Evolutionary conservation across 2,329 filamentous ascomycete genomes (phyloP), one percentile per base, ranked within the genome.

Genomic region (Arthrobotrys iridis): DNA sequence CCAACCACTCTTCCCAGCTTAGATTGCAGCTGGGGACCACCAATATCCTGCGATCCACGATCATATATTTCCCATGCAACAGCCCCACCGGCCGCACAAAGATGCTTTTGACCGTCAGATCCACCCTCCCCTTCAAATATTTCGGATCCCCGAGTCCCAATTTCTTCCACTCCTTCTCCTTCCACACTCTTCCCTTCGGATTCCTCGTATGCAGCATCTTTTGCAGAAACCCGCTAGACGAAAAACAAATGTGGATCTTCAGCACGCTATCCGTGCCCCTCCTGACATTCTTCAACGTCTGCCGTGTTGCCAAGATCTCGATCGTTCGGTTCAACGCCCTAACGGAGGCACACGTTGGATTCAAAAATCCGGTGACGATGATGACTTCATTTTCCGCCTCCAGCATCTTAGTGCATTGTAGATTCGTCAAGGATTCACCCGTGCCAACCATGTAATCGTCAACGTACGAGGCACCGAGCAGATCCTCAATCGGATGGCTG

Each of bases 1-100:
- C 92, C 24, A 94, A 89, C 92, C 92, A 96, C n/a, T 88, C 82
- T 81, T 95, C 92, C 91, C 91, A 95, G 79, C 90, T 93, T 3
- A 96, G 88, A 78, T 96, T 96, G 81, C 91, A 93, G 78, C 90
- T 93, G 0, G 92, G 92, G 7, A 95, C 81, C 79, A 90, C 89
- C 0, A 90, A 90, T 1, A 83, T 85, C 30, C 84, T 81, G 0
- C 89, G 86, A 80, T 96, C 92, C 0, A 94, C 82, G 11, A 95
- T 85, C 37, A 94, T 85, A 78, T 92, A 94, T 79, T 96, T 96
- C 0, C 92, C 90, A 80, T 96, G 92, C 88, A 95, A 91, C n/a
- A 96, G 90, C 79, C 91, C 92, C 73, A 95, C 89, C 0, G 92
- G 92, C 1, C 89, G 84, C 77, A 94, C 88, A 81, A 96, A 96